phyloP scores from a whole-genome alignment of 805 yeast species.

The Candida caryicola region DNA sequence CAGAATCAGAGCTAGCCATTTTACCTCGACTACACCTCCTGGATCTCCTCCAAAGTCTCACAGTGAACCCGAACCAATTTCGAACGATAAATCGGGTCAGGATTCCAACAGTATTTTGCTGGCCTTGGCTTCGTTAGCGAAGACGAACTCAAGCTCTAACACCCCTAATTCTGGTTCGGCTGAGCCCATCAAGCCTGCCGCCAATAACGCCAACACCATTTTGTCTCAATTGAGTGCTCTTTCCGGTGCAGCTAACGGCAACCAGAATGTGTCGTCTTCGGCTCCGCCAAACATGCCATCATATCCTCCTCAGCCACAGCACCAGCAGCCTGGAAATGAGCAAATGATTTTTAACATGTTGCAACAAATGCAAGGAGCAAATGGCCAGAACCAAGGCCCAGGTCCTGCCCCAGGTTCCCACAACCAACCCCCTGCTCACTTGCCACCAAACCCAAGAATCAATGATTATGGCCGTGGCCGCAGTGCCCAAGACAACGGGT shows the following conservation, averaged over 20 bases:
- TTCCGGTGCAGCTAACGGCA: constrained; percentile 19
- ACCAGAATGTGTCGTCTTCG: constrained; percentile 5
- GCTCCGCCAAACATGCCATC: constrained; percentile 11
- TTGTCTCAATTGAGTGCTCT: constrained; percentile 44
- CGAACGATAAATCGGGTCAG: constrained; percentile 8
- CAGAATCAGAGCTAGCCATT: constrained; percentile 56
- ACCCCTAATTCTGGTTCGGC: constrained; percentile 29
- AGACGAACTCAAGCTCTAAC: constrained; percentile 34
- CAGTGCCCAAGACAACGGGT: constrained; percentile 25
- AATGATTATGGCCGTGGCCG: constrained; percentile 30
- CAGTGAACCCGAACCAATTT: constrained; percentile 22
- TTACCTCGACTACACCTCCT: constrained; percentile 67
- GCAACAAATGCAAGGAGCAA: constrained; percentile 44
- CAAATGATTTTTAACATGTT: constrained; percentile 49
- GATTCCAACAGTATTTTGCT: constrained; percentile 65
- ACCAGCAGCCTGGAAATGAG: constrained; percentile 22
- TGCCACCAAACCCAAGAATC: constrained; percentile 12
- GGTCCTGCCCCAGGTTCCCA: constrained; percentile 11
- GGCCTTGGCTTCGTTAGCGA: constrained; percentile 65
- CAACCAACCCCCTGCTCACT: constrained; percentile 5
- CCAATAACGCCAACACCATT: constrained; percentile 34
- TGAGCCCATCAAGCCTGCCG: constrained; percentile 20
- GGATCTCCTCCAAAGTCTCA: constrained; percentile 49
- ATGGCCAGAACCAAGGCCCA: constrained; percentile 1
- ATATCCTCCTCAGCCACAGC: constrained; percentile 12